These are phyloP conservation scores for Scutellaria barbata DNA, from an alignment of 257 asterid genomes.

Conservation along the genomic window DNA sequence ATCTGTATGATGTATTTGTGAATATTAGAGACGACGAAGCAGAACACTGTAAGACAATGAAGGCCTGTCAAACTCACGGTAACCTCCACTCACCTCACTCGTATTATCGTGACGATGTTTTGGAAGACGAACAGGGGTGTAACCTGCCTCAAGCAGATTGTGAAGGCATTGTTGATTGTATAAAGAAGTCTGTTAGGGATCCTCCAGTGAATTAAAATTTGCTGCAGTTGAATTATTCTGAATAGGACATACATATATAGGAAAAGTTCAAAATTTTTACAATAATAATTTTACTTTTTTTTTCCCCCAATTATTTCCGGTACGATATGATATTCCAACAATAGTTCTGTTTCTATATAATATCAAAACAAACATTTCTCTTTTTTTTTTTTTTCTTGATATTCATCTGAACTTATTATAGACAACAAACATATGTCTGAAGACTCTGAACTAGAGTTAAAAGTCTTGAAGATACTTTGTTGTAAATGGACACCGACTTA, in stretches of 20 bases:
- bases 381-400: no score
- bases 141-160: constrained; percentile 56
- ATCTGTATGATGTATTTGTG: constrained; percentile 78
- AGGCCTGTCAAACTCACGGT: constrained; percentile 91
- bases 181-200: constrained; percentile 64
- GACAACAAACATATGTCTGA: no score
- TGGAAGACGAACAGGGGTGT: constrained; percentile 52
- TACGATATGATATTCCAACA: not conserved
- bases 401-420: no score
- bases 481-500: not conserved
- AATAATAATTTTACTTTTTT: no score
- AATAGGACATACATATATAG: not conserved
- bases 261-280: not conserved
- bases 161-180: constrained; percentile 77
- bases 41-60: constrained; percentile 98
- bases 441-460: not conserved
- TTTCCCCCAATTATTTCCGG: no score
- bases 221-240: not conserved
- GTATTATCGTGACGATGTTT: constrained; percentile 23
- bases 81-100: constrained; percentile 93
- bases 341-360: no score
- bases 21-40: constrained; percentile 97
- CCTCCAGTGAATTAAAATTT: constrained; percentile 37
- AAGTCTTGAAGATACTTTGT: not conserved
- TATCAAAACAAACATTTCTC: no score